A percentile compares a stretch with the other conserved stretches of the same genome.
phyloP scores from a whole-genome alignment of 1,284 basidiomycete species.

The Prillingera fragicola region DNA sequence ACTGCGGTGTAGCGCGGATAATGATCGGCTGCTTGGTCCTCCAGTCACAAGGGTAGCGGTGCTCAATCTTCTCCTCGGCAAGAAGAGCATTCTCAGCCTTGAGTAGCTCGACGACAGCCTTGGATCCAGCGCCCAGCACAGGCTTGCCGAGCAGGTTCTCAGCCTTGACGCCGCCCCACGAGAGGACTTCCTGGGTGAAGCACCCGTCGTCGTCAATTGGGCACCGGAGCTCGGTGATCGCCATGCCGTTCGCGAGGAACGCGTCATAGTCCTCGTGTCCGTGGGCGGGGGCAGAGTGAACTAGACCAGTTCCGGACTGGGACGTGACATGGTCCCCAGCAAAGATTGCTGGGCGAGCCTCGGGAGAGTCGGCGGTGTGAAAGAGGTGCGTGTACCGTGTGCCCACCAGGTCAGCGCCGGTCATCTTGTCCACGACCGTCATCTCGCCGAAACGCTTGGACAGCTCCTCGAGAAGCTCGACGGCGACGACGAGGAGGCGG shows the following conservation, averaged over 20 bases:
- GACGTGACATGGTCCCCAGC: slow-evolving; percentile 67
- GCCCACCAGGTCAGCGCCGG: slow-evolving; percentile 61
- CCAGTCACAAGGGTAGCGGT: slow-evolving; percentile 97
- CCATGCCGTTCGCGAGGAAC: slow-evolving; percentile 51
- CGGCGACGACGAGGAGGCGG: slow-evolving; percentile 60
- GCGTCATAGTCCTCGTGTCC: slow-evolving; percentile 86
- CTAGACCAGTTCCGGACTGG: slow-evolving; percentile 88
- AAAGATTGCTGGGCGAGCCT: slow-evolving; percentile 52
- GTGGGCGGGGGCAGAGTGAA: slow-evolving; percentile 93
- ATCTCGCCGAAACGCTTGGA: slow-evolving; percentile 54
- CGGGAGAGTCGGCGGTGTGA: slow-evolving; percentile 49
- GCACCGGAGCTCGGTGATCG: slow-evolving; percentile 52
- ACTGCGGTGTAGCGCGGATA: slow-evolving; percentile 90
- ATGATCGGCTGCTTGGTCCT: slow-evolving; percentile 90
- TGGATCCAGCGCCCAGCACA: slow-evolving; percentile 67
- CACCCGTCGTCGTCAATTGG: slow-evolving; percentile 78
- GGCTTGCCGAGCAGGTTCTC: slow-evolving; percentile 56
- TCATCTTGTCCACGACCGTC: slow-evolving; percentile 53
- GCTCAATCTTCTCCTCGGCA: slow-evolving; percentile 66
- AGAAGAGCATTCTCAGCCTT: slow-evolving; percentile 57
- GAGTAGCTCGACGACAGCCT: slow-evolving; percentile 62
- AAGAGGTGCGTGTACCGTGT: slow-evolving; percentile 68
- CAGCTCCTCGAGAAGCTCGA: slow-evolving; percentile 60
- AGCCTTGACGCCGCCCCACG: slow-evolving; percentile 52
- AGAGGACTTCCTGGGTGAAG: slow-evolving; percentile 58